Evolutionary conservation across 2,329 filamentous ascomycete genomes (phyloP), one percentile per base, ranked within the genome.

Genomic region (Fonsecaea erecta): DNA sequence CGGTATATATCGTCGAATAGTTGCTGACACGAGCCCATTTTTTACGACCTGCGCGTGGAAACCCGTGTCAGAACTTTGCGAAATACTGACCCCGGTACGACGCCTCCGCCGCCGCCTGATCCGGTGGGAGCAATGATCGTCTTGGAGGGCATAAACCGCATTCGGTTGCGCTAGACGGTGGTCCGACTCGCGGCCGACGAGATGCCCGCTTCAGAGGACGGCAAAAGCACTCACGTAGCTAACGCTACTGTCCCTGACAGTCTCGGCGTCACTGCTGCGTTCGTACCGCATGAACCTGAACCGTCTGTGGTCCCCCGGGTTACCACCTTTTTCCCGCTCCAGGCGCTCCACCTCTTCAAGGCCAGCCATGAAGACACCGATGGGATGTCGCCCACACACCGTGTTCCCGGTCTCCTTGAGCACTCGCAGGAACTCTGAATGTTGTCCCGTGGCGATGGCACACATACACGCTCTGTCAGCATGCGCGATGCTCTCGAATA

Each of bases 221-320:
- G 93, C 92, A 82, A 95, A 96, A 2, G 93, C 95, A 75, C 93
- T 94, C 2, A 91, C 93, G 77, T 99, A 99, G 79, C 93, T 97
- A 58, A 99, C 95, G 71, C 93, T 97, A 70, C 88, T 95, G 69
- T 97, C 92, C 16, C 75, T 77, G 0, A 89, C 81, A 32, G 83
- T 82, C 70, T 85, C 82, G 2, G 90, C 90, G 76, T 96, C 80
- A 65, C 87, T 88, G 78, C 94, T 99, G 65, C 93, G 86, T 75
- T 97, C 89, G 77, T 99, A 99, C 73, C 90, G 84, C 62, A 97
- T 84, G 73, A 98, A 92, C 71, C 85, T 87, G 77, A 98, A 96
- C 59, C 76, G 82, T 3, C 86, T 62, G 63, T 57, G 18, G 60
- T 66, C 32, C 52, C 60, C 11, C 71, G 73, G 9, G 52, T 65